Evolutionary conservation across 345 rosid species (phyloP), one percentile per base, ranked within the genome.

Genomic region (Kandelia obovata): DNA sequence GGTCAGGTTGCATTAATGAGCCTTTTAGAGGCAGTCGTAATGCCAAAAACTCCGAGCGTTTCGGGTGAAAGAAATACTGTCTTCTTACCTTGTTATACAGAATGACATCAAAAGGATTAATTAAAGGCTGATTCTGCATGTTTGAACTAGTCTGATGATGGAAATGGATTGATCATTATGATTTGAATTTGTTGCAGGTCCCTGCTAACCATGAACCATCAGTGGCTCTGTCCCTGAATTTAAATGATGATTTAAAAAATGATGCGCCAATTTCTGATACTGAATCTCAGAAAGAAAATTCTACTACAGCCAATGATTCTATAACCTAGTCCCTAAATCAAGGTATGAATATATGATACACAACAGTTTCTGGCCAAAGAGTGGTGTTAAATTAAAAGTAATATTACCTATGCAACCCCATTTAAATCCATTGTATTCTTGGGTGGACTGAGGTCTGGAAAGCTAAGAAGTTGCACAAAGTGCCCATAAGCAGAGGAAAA

Each of bases 191-290:
- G 26, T 55, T 73, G 71, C 78, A 85, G 88, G 78, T 73, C 47
- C 72, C 76, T 52, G 70, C 66, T 67, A 71, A 69, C 60, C 79
- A 49, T 43, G 83, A 75, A 34, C 61, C 76, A 64, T 17, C 73
- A 11, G 62, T 43, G 32, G 65, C 76, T 53, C 69, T 73, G 17
- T 7, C 62, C 58, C 77, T 81, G 73, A 79, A 82, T 72, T 68
- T 80, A 43, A 84, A 84, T 31, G 80, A 74, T 63, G 80, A 75
- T 64, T 72, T 53, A 65, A 53, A 55, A 49, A 66, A 30, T 64
- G 78, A 79, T 61, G 64, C 69, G 20, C 79, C 75, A 65, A 73
- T 66, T 53, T 73, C 66, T 25, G 61, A 67, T 21, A 5, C 19
- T 61, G 85, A 70, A 61, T 53, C 74, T 70, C 67, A 46, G 2